Evolutionary conservation across 352 stramenopile genomes (phyloP), one percentile per base, ranked within the genome.

Genomic region (Globisporangium parvum): DNA sequence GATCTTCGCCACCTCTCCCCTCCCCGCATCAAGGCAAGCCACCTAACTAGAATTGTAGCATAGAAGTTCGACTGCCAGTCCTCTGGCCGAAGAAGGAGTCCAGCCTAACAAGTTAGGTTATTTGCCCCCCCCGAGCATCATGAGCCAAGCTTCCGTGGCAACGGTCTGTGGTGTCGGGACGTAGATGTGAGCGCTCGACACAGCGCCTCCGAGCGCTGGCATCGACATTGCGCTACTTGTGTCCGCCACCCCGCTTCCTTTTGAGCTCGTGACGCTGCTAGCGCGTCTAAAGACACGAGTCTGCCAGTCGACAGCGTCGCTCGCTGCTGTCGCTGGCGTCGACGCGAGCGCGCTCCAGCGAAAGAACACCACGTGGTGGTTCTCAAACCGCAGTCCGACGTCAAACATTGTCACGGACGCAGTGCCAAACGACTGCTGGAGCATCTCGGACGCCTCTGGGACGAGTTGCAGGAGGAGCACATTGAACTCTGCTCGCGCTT

Each of bases 161-260:
- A 81, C 50, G 11, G 65, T 77, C 53, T 55, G 28, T 10, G 55
- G 55, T 0, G 77, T 88, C 0, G 73, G 73, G 15, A 88, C 66
- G 42, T 80, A 88, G 18, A 88, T 62, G 33, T 63, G 47, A 1
- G 70, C 71, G 21, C 39, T 45, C 35, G 46, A 53, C 0, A 24
- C 46, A 14, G 60, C 50, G 3, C 57, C 40, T 20, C 42, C 33
- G 18, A 41, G n/a, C 17, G 35, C 55, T 15, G 45, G 23, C 33
- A 47, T 40, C 12, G 24, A 2, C 12, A 28, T 21, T 14, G 6
- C n/a, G 5, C 18, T 57, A 4, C 24, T 55, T 26, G 20, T 15
- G 11, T 20, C 21, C 2, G 1, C 21, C 35, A 11, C 0, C 15
- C 20, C 45, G n/a, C 35, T 37, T 53, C 3, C 14, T 17, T 54